Base-by-base conservation (phyloP, 495 filamentous ascomycete genomes). In the Talaromyces liani region DNA sequence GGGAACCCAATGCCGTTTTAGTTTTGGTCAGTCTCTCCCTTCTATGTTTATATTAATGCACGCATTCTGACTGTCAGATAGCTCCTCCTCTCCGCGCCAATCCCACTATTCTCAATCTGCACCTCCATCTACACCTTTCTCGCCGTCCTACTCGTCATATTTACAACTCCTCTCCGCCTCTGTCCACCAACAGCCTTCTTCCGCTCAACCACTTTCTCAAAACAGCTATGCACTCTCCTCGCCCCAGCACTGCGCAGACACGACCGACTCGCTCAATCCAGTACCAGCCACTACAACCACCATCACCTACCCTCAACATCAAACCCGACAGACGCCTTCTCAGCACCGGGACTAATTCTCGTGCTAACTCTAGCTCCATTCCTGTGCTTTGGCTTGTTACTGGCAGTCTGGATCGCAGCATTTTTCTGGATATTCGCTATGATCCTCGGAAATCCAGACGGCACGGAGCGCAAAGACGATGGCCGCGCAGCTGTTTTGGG, bases 371-470 rank as follows among this genome's bases (percentile, higher is more conserved):
- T 86, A 20, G 83, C 84, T 4, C 83, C 85, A 0, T 66, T 88
- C 24, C 69, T 85, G 20, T 81, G 81, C 56, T 66, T 86, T 1
- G 79, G 75, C 14, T 72, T 87, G 9, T 76, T 84, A 2, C 73
- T 86, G 16, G 77, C 79, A 3, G 77, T 80, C 9, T 89, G 86
- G 86, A 81, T 80, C 0, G 80, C 85, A 0, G 86, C 83, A 1
- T 79, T 77, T 49, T 89, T 88, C 73, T 89, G 86, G 86, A 71
- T 85, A 61, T 86, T 84, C 64, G 78, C 85, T 27, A 79, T 79
- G 67, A 78, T 88, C 9, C 69, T 89, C 45, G 86, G 86, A 1
- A 84, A 87, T 68, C 85, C 84, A 39, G 83, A 85, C 41, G 84
- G 84, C n/a, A 82, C 80, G 57, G 86, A 86, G 65, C 77, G 82